Evolutionary conservation across 805 yeast genomes (phyloP), one percentile per base, ranked within the genome.

Genomic region (Pichia deserticola): DNA sequence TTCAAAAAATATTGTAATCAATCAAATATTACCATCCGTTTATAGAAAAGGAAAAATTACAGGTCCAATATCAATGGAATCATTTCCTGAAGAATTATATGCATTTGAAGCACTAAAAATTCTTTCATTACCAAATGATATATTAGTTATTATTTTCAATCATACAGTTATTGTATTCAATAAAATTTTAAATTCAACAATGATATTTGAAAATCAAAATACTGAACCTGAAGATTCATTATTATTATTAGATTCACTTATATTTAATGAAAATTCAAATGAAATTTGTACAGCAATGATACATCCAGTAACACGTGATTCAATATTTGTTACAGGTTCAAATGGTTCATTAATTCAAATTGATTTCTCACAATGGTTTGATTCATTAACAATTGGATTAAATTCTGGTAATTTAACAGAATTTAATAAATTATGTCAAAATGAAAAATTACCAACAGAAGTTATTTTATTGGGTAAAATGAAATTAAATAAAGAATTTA

Each of bases 61-160:
- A 0, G 88, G 88, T 2, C 85, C 88, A 2, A 68, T 78, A 47
- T 57, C 68, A 0, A 65, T 81, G 12, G 59, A 65, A 33, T 85
- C 86, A 4, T 83, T 71, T 54, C 85, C 86, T 0, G 74, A 71
- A 3, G 62, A 59, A 10, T 61, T 83, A 4, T 82, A 84, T 59
- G 69, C 67, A 4, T 74, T 69, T 35, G 68, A 69, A 8, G 77
- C 78, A 0, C 51, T 62, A 15, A 58, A 58, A 40, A 32, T 65
- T 10, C 33, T 65, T 3, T 40, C 65, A 5, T 36, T 65, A 47
- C 53, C 57, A 8, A 54, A 60, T 39, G 67, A 60, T 44, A 28
- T 65, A 28, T 29, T 65, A 7, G 47, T 54, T 13, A 51, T 65
- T 1, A 40, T 65, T 10, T 51, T 57, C 27, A 52, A 56, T 41